These are phyloP conservation scores for Pseudocercospora eumusae DNA, from an alignment of 2,329 filamentous ascomycete genomes.

Conservation along the genomic window DNA sequence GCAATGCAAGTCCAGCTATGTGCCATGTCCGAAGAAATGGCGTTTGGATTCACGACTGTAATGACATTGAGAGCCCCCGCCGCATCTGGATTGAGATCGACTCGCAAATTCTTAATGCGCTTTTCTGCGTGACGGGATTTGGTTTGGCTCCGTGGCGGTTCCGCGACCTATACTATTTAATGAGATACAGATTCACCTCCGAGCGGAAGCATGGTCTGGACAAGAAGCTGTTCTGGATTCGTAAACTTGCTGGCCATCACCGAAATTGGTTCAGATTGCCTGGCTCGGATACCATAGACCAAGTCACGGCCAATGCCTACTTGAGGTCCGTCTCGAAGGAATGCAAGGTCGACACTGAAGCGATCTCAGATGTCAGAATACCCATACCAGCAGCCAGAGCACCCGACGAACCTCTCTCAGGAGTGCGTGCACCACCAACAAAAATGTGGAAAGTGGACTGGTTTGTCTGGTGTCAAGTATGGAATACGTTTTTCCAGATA, in stretches of 20 bases:
- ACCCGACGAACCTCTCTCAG: constrained; percentile 69
- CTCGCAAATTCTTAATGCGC: constrained; percentile 76
- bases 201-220: constrained; percentile 28
- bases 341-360: background rate
- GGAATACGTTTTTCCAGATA: constrained; percentile 76
- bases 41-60: constrained; percentile 35
- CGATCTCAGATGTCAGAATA: constrained; percentile 51
- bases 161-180: constrained; percentile 72
- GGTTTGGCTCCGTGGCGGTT: constrained; percentile 83
- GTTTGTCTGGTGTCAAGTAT: constrained; percentile 74
- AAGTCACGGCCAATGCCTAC: constrained; percentile 13
- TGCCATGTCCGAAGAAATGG: constrained; percentile 47
- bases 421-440: constrained; percentile 67
- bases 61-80: constrained; percentile 61
- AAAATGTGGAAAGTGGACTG: constrained; percentile 74
- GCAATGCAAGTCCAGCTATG: constrained; percentile 73
- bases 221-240: constrained; percentile 57
- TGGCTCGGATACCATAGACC: constrained; percentile 62
- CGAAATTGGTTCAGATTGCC: constrained; percentile 72
- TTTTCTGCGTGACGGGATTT: constrained; percentile 86
- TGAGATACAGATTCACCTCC: constrained; percentile 60
- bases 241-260: constrained; percentile 72
- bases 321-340: constrained; percentile 1
- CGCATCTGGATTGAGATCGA: constrained; percentile 83
- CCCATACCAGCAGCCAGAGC: constrained; percentile 66